These are phyloP conservation scores for Tetrapisispora iriomotensis DNA, from an alignment of 805 yeast species.

Conservation along the genomic window DNA sequence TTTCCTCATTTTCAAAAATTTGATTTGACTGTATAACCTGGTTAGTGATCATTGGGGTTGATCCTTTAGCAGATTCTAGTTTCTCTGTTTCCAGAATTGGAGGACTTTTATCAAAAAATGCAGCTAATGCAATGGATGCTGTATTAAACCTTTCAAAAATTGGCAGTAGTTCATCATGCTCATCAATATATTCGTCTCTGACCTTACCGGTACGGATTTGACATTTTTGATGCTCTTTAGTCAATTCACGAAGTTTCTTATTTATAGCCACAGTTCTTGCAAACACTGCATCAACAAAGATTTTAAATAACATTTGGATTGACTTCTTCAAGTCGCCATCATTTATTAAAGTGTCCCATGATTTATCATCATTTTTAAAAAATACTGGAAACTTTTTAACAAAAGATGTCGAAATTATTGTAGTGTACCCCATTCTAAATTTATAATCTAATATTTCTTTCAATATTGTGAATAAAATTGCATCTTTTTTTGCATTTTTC, in stretches of 20 bases:
- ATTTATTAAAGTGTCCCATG: constrained; percentile 20
- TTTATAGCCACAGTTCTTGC: constrained; percentile 30
- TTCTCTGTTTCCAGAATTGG: constrained; percentile 30
- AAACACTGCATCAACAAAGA: constrained; percentile 37
- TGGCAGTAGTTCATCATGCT: constrained; percentile 27
- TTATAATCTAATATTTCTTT: constrained; percentile 38
- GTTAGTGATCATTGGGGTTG: constrained; percentile 21
- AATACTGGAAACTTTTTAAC: constrained; percentile 37
- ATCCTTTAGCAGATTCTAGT: constrained; percentile 16
- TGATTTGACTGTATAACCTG: constrained; percentile 14
- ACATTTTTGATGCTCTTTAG: constrained; percentile 38
- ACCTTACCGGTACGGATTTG: constrained; percentile 60
- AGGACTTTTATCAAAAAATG: constrained; percentile 30
- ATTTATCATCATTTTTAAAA: constrained; percentile 24
- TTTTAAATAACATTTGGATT: constrained; percentile 32
- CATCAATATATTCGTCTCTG: constrained; percentile 31
- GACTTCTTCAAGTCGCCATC: constrained; percentile 20
- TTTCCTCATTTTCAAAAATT: constrained; percentile 60
- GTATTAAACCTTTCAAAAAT: constrained; percentile 37
- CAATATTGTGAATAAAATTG: constrained; percentile 36
- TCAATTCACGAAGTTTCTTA: constrained; percentile 29
- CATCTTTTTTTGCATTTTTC: constrained; percentile 29
- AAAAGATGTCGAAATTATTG: constrained; percentile 38
- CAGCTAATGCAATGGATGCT: constrained; percentile 37
- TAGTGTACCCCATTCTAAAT: constrained; percentile 28